Evolutionary conservation across 1,284 basidiomycete genomes (phyloP).

Genomic region (Hemileia vastatrix): DNA sequence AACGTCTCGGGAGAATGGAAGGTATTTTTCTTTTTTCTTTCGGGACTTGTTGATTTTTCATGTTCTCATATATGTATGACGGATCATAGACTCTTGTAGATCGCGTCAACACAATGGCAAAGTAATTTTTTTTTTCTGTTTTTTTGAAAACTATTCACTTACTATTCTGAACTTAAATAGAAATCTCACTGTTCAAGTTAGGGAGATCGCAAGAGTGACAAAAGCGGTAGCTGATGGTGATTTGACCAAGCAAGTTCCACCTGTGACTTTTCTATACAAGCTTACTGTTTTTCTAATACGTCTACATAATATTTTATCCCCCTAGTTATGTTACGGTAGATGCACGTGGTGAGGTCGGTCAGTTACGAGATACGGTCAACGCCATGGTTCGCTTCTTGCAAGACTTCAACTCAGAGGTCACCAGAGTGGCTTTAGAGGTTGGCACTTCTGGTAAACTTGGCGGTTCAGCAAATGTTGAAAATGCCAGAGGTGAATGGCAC

Average conservation of each 20-base stretch:
- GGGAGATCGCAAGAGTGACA: conserved; percentile 21
- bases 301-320: neutral
- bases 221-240: conserved; percentile 22
- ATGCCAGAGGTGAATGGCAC: conserved; percentile 89
- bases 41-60: no score
- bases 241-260: conserved; percentile 9
- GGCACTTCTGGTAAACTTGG: conserved; percentile 86
- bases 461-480: conserved; percentile 81
- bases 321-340: conserved; percentile 18
- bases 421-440: conserved; percentile 20
- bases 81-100: conserved; percentile 15
- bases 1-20: conserved; percentile 92
- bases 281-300: neutral
- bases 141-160: neutral
- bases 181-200: conserved; percentile 22
- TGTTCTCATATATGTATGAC: no score
- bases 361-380: conserved; percentile 20
- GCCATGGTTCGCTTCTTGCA: conserved; percentile 23
- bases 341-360: conserved; percentile 16
- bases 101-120: conserved; percentile 21
- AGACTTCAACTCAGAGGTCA: conserved; percentile 21
- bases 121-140: neutral
- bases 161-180: neutral
- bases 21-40: no score
- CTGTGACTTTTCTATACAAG: neutral